Percentiles rank a stretch among this genome's conserved stretches.
Evolutionary conservation across 164 flowering plant genomes (phyloP).

Genomic region (Amborella trichopoda): DNA sequence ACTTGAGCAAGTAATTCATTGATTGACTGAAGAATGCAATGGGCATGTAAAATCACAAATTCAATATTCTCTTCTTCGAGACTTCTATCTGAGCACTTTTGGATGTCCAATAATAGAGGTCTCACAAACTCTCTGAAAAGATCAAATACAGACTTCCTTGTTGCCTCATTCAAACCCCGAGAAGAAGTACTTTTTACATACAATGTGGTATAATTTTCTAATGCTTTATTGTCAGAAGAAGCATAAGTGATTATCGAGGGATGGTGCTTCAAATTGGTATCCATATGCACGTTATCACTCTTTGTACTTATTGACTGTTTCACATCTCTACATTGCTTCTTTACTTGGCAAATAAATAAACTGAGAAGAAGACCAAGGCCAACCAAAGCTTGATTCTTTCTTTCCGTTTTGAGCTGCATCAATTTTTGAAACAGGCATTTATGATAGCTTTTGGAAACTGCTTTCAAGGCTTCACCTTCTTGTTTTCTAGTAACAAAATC

Average conservation of each 20-base stretch:
- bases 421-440: conserved; percentile 64
- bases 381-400: conserved; percentile 23
- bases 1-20: conserved; percentile 45
- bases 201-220: no score
- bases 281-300: no score
- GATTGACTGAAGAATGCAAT: conserved; percentile 26
- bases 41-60: conserved; percentile 19
- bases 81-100: conserved; percentile 14
- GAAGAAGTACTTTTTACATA: conserved; percentile 6
- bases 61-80: conserved; percentile 10
- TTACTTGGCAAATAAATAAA: conserved; percentile 40
- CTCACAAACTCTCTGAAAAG: conserved; percentile 59
- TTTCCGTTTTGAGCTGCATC: conserved; percentile 26
- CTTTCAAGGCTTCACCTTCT: conserved; percentile 15
- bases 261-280: no score
- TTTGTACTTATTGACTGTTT: conserved; percentile 14
- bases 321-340: conserved; percentile 28
- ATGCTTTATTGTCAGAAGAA: no score
- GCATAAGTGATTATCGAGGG: no score
- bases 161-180: conserved; percentile 29
- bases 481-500: conserved; percentile 4
- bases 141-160: conserved; percentile 52
- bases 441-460: conserved; percentile 56
- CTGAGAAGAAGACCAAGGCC: conserved; percentile 51
- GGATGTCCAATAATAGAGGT: conserved; percentile 38